A percentile compares a stretch with the other conserved stretches of the same genome.
These are phyloP conservation scores for Quercus suber DNA, from an alignment of 306 rosid species.

Conservation along the genomic window DNA sequence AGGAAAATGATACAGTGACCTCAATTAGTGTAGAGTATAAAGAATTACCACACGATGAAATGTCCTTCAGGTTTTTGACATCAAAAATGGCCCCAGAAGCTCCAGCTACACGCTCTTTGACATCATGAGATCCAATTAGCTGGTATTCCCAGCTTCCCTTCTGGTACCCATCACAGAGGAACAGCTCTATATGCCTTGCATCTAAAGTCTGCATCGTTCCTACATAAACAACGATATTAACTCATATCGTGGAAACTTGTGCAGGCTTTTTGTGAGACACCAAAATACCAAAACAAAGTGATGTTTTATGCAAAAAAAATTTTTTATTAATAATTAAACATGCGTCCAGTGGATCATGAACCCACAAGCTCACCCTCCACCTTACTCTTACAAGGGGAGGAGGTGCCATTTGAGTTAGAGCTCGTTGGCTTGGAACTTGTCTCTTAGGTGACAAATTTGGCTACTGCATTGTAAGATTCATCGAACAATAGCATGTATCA, in stretches of 20 bases:
- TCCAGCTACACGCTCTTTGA: slow-evolving; percentile 68
- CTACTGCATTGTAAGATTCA: not conserved
- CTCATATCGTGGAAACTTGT: not conserved
- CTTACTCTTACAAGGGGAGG: too few relatives aligned
- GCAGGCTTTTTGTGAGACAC: not conserved
- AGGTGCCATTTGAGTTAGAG: too few relatives aligned
- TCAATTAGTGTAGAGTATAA: not conserved
- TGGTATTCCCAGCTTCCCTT: slow-evolving; percentile 86
- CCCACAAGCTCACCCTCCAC: too few relatives aligned
- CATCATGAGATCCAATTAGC: slow-evolving; percentile 78
- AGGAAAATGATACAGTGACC: not conserved
- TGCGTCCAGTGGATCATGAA: too few relatives aligned
- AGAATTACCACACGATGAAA: slow-evolving; percentile 64
- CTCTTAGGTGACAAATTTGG: not conserved
- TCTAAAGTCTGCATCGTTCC: slow-evolving; percentile 99
- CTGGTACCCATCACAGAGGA: slow-evolving; percentile 66
- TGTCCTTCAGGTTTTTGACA: slow-evolving; percentile 53
- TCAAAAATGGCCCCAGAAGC: slow-evolving; percentile 92
- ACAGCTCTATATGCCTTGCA: slow-evolving; percentile 88
- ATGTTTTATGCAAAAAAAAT: too few relatives aligned
- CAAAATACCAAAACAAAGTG: too few relatives aligned
- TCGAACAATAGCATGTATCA: not conserved
- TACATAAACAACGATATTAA: slow-evolving; percentile 22
- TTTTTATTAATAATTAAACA: too few relatives aligned
- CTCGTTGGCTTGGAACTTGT: not conserved